Conservation (phyloP, 148 eudicot genomes). For the Dianthus caryophyllus region DNA sequence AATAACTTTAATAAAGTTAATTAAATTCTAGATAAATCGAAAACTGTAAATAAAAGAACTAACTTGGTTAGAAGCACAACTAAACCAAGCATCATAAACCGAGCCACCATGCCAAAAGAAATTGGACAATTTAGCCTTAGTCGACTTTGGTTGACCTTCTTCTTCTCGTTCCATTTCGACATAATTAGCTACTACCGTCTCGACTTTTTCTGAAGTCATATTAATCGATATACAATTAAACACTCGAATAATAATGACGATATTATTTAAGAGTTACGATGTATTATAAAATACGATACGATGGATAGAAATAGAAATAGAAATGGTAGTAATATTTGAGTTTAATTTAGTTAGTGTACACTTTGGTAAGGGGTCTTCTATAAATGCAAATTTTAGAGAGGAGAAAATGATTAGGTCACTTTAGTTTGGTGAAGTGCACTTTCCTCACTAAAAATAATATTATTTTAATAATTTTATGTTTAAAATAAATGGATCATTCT, state of each 20-base stretch:
- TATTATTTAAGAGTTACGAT: background rate
- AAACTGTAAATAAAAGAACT: too few species aligned
- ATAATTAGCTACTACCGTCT: slow-evolving; percentile 69
- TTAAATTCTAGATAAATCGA: too few species aligned
- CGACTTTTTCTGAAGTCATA: slow-evolving; percentile 78
- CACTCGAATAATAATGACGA: slow-evolving; percentile 10
- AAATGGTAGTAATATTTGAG: background rate
- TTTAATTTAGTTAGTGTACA: too few species aligned
- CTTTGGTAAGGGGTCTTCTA: background rate
- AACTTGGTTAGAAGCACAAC: slow-evolving; percentile 78
- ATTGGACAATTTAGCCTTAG: slow-evolving; percentile 46
- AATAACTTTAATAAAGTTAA: too few species aligned
- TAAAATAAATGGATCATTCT: slow-evolving; percentile 17
- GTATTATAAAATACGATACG: background rate
- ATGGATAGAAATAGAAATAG: background rate
- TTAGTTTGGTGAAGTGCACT: slow-evolving; percentile 32
- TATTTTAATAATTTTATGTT: slow-evolving; percentile 7
- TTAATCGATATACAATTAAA: background rate
- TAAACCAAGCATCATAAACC: slow-evolving; percentile 93
- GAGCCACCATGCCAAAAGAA: slow-evolving; percentile 92
- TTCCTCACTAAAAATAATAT: slow-evolving; percentile 4
- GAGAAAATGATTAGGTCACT: slow-evolving; percentile 33
- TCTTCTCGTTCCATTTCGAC: slow-evolving; percentile 75
- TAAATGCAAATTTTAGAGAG: slow-evolving; percentile 14
- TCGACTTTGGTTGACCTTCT: slow-evolving; percentile 19